These are phyloP conservation scores for Teratosphaeria viscida DNA, from an alignment of 2,329 filamentous ascomycete genomes.

Conservation along the genomic window DNA sequence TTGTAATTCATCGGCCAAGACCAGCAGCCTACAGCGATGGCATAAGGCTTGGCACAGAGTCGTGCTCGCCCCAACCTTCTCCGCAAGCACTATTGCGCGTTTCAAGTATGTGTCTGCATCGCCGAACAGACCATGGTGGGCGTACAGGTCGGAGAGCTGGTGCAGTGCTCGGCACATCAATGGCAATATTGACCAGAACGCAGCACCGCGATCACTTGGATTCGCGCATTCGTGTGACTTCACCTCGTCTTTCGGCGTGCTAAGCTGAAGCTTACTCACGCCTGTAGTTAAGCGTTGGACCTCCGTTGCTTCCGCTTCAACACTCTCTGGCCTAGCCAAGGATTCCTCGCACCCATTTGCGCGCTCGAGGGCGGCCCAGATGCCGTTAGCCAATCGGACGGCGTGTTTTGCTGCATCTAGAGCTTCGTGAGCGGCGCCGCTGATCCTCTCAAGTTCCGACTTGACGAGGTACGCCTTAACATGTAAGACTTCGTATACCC, in stretches of 20 bases:
- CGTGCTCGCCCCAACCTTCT: slow-evolving; percentile 17
- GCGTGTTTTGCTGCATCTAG: slow-evolving; percentile 19
- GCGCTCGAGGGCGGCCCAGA: slow-evolving; percentile 18
- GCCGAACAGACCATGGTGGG: slow-evolving; percentile 74
- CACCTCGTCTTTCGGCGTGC: slow-evolving; percentile 31
- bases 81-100: slow-evolving; percentile 67
- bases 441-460: slow-evolving; percentile 12
- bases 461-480: slow-evolving; percentile 20
- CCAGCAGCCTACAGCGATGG: slow-evolving; percentile 15
- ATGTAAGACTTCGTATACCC: slow-evolving; percentile 14
- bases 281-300: slow-evolving; percentile 9
- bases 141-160: slow-evolving; percentile 67
- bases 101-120: slow-evolving; percentile 85
- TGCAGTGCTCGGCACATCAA: slow-evolving; percentile 61
- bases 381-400: slow-evolving; percentile 17
- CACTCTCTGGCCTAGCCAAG: background rate
- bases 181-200: slow-evolving; percentile 70
- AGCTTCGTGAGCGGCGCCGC: slow-evolving; percentile 11
- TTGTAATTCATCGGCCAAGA: slow-evolving; percentile 15
- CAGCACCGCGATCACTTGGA: slow-evolving; percentile 45
- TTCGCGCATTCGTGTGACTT: background rate
- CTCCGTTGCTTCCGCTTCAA: background rate
- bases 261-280: slow-evolving; percentile 24
- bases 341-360: background rate
- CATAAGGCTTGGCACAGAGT: slow-evolving; percentile 9